Conservation (phyloP, 1,284 basidiomycete genomes). For the Earliella scabrosa region DNA sequence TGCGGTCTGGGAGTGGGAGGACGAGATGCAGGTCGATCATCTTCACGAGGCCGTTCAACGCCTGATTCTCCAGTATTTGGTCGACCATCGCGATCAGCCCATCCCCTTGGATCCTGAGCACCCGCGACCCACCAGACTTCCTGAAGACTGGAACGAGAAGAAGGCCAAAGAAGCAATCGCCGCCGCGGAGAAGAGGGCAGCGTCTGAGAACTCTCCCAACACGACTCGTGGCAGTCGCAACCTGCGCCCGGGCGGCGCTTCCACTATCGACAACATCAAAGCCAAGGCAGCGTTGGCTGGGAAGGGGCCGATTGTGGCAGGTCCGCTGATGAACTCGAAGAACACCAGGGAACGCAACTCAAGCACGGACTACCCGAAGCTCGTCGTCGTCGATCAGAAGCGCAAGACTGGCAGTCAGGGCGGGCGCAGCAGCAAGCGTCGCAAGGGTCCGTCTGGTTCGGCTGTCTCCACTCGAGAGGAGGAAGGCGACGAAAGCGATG, state of each 20-base stretch:
- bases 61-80: constrained; percentile 8
- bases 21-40: not conserved
- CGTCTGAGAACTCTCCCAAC: no score
- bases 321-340: not conserved
- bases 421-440: not conserved
- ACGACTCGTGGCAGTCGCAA: no score
- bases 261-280: no score
- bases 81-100: constrained; percentile 1
- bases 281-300: no score
- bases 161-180: not conserved
- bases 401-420: not conserved
- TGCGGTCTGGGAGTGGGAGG: not conserved
- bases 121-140: not conserved
- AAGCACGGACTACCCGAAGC: not conserved
- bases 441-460: not conserved
- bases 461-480: not conserved
- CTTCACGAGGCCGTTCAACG: constrained; percentile 9
- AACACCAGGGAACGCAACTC: not conserved
- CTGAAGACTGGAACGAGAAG: not conserved
- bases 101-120: not conserved
- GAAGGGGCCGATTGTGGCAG: not conserved
- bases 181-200: no score
- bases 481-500: no score
- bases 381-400: not conserved
- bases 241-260: no score